Evolutionary conservation across 257 asterid species (phyloP), one percentile per base, ranked within the genome.

Genomic region (Perilla frutescens): DNA sequence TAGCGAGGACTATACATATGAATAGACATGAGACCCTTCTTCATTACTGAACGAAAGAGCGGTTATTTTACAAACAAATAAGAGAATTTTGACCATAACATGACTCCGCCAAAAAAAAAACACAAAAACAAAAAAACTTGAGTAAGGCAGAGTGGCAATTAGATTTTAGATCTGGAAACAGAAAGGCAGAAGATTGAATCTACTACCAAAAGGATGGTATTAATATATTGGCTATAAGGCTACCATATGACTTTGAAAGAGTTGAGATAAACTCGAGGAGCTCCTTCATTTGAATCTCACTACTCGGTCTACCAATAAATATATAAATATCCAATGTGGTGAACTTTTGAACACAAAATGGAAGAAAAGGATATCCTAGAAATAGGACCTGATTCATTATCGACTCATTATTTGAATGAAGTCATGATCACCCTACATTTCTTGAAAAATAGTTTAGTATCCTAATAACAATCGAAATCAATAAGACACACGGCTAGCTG

Each of bases 351-450:
- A 20, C 26, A 20, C 26, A 20, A 20, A 20, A 20, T 20, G 26
- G 26, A 20, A 20, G 26, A 20, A 20, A 20, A 20, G 26, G 26
- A 20, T 43, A 69, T 14, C 59, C 29, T 66, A 7, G 43, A 76
- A 47, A 63, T 32, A 20, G 11, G 40, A 12, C 26, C 44, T 15
- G 34, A 70, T 29, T 12, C 61, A 20, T 41, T 49, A 60, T 8
- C 48, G 6, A 62, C 54, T 13, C n/a, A 1, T 11, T 62, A 29
- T 51, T 41, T 31, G 57, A 62, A 14, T 34, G 1, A 43, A 53
- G 10, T 4, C 39, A 63, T 37, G 76, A 26, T 32, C 60, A 58
- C 65, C 50, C 50, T 10, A n/a, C 15, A 60, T 72, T 36, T 7
- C 13, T 11, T 59, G 54, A 53, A 44, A 61, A 53, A 60, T 40